Evolutionary conservation across 441 rosid genomes (phyloP).

Genomic region (Theobroma grandiflorum): DNA sequence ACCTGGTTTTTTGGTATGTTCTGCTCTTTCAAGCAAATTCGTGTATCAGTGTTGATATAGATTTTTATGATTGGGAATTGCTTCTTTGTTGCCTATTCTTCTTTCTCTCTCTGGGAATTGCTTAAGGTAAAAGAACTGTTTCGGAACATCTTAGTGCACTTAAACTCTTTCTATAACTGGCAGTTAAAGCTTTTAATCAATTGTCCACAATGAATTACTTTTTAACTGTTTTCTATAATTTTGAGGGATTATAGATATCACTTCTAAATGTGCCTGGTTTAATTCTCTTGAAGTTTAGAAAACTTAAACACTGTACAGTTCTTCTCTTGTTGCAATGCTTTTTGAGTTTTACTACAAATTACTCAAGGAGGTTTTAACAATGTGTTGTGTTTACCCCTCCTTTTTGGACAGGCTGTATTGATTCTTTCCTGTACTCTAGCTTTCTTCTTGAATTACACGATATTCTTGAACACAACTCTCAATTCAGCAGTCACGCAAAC

Average conservation of each 20-base stretch:
- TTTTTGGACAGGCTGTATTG: constrained; percentile 66
- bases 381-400: constrained; percentile 11
- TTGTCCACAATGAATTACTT: neutral
- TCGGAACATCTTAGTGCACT: neutral
- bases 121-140: neutral
- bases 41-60: neutral
- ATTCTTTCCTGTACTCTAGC: constrained; percentile 83
- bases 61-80: neutral
- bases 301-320: neutral
- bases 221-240: neutral
- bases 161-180: neutral
- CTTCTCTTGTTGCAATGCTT: constrained; percentile 10
- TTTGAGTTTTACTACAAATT: neutral
- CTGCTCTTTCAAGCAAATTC: constrained; percentile 19
- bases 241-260: neutral
- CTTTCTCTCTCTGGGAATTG: neutral
- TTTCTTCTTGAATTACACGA: constrained; percentile 94
- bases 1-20: constrained; percentile 83
- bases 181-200: neutral
- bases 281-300: constrained; percentile 6
- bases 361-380: neutral
- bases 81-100: neutral
- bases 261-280: neutral
- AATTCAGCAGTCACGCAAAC: constrained; percentile 96
- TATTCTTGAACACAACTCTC: constrained; percentile 95